Base-by-base conservation (phyloP, 1,284 basidiomycete genomes). In the Paramarasmius palmivorus region DNA sequence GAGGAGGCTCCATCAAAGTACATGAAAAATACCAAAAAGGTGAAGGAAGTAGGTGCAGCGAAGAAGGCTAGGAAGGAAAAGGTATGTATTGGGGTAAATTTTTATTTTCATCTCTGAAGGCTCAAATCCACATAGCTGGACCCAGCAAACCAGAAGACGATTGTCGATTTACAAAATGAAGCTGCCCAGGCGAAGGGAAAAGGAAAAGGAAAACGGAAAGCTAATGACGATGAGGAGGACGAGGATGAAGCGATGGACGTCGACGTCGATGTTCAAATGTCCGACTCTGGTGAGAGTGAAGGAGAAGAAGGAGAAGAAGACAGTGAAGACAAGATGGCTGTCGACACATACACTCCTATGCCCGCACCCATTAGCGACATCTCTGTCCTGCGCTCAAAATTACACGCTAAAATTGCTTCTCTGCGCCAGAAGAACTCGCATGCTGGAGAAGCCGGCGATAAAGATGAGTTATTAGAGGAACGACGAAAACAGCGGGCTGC, bases 21-120 rank as follows among this genome's bases (percentile, higher is more conserved):
- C 70, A 90, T 92, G 69, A 94, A 93, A 73, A 90, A 95, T 68
- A 93, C 87, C 73, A 93, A 92, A 72, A 88, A 92, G 58, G 78
- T 84, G 69, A 90, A 91, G 50, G 85, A 86, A 15, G 80, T 85
- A 67, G 91, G 95, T 70, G 90, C 88, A 1, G 85, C 90, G 22
- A 90, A 89, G 69, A 92, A 90, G 64, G 90, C 90, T 1, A 90
- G 88, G 66, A 79, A 85, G 47, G 90, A 90, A 52, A 95, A 94
- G 82, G 93, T 92, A 54, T 29, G 75, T 66, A 45, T 14, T 19
- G 12, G 36, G n/a, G n/a, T n/a, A n/a, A n/a, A n/a, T n/a, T 23
- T 41, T 22, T 36, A 52, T 39, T 37, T 37, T 34, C 23, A 41
- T 7, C 34, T 14, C 40, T 34, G 14, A 45, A 14, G 35, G 37